Conservation (phyloP, 139 green algal genomes). For the Haematococcus lacustris region DNA sequence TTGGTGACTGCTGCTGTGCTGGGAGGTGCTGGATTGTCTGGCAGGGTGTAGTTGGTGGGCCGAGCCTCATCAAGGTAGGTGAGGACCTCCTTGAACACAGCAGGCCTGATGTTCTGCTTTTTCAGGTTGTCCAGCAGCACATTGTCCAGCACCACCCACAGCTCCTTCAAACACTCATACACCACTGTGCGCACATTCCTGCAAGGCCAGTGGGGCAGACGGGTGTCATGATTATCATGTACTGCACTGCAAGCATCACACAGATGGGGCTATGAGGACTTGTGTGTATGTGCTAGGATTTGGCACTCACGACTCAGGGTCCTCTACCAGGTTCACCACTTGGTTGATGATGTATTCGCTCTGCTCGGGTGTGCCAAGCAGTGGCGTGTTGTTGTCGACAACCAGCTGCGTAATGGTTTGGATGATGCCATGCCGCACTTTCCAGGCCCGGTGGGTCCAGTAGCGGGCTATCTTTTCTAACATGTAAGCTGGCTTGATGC, state of each 20-base stretch:
- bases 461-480: slow-evolving; percentile 25
- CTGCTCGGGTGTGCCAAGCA: slow-evolving; percentile 4
- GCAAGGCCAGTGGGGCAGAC: background rate
- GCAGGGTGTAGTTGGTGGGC: too few species aligned
- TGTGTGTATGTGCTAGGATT: too few species aligned
- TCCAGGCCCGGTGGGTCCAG: slow-evolving; percentile 40
- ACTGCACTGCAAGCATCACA: background rate
- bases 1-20: too few species aligned
- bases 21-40: too few species aligned
- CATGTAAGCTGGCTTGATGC: slow-evolving; percentile 16
- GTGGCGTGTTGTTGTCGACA: background rate
- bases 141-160: slow-evolving; percentile 24
- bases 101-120: slow-evolving; percentile 10
- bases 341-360: slow-evolving; percentile 29
- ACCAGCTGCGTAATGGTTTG: slow-evolving; percentile 44
- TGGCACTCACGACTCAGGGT: slow-evolving; percentile 29
- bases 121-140: slow-evolving; percentile 21
- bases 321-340: slow-evolving; percentile 33
- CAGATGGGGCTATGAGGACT: too few species aligned
- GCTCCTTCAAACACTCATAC: slow-evolving; percentile 34
- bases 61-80: too few species aligned
- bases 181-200: slow-evolving; percentile 35
- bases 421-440: slow-evolving; percentile 43
- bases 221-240: background rate
- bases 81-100: slow-evolving; percentile 6